Evolutionary conservation across 2,329 filamentous ascomycete genomes (phyloP).

Genomic region (Nothophoma quercina): DNA sequence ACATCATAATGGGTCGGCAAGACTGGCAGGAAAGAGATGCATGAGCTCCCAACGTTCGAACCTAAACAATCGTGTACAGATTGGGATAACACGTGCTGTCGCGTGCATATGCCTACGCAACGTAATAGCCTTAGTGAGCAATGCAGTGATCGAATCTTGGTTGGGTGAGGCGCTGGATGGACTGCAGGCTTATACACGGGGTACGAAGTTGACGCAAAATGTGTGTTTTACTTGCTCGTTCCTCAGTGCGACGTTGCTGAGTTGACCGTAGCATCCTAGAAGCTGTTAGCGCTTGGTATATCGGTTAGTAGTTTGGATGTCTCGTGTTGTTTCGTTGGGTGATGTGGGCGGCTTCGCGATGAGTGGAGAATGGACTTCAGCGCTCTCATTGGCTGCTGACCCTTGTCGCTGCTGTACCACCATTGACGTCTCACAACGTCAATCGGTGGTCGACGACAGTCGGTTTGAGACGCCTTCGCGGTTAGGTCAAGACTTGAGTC

Average conservation of each 20-base stretch:
- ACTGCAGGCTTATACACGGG: no score
- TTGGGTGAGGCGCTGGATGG: no score
- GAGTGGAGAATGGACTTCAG: slow-evolving; percentile 28
- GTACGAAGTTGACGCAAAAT: no score
- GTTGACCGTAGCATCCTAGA: not conserved
- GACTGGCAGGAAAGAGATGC: no score
- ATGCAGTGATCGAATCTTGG: no score
- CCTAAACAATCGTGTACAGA: no score
- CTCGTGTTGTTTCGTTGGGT: slow-evolving; percentile 32
- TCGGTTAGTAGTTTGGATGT: slow-evolving; percentile 17
- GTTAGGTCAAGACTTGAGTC: slow-evolving; percentile 6
- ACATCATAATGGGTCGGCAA: no score
- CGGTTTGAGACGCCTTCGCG: slow-evolving; percentile 23
- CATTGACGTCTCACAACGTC: slow-evolving; percentile 37
- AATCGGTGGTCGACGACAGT: slow-evolving; percentile 26
- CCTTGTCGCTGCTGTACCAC: slow-evolving; percentile 28
- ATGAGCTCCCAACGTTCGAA: no score
- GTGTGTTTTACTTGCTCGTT: no score
- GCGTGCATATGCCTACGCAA: no score
- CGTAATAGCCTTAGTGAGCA: no score
- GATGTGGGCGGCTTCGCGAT: slow-evolving; percentile 37
- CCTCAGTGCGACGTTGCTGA: not conserved
- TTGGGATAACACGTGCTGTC: no score
- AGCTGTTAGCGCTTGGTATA: slow-evolving; percentile 26
- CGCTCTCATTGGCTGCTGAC: slow-evolving; percentile 33